These are phyloP conservation scores for Paxillus involutus DNA, from an alignment of 768 basidiomycete species.

Conservation along the genomic window DNA sequence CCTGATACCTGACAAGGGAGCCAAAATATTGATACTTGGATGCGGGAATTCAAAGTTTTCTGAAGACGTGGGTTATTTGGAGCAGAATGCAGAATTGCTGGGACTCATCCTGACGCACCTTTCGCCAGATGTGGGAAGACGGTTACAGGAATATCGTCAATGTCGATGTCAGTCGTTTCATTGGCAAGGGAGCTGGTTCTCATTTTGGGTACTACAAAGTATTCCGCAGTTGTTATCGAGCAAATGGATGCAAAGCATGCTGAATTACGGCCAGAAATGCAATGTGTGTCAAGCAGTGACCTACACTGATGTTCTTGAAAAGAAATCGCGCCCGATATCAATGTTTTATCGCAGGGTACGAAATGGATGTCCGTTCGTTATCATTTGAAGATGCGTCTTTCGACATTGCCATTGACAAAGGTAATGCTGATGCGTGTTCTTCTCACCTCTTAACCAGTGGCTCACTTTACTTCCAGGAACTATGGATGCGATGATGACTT, in stretches of 20 bases:
- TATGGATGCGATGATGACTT: conserved; percentile 90
- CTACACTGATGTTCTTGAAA: background rate
- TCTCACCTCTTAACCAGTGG: background rate
- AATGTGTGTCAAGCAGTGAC: conserved; percentile 46
- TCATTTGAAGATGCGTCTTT: conserved; percentile 57
- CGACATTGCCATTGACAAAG: conserved; percentile 87
- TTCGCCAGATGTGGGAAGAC: conserved; percentile 82
- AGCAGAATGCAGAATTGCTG: background rate
- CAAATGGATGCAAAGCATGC: conserved; percentile 65
- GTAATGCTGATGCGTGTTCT: conserved; percentile 22
- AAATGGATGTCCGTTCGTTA: conserved; percentile 79
- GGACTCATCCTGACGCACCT: conserved; percentile 1
- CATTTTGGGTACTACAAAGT: conserved; percentile 40
- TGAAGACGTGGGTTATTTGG: conserved; percentile 54
- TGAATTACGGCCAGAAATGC: conserved; percentile 59
- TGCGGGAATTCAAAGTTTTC: conserved; percentile 84
- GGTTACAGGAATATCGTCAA: conserved; percentile 82
- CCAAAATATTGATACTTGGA: conserved; percentile 75
- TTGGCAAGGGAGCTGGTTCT: background rate
- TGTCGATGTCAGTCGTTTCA: conserved; percentile 54
- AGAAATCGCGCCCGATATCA: background rate
- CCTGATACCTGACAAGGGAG: conserved; percentile 59
- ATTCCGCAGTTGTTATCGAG: conserved; percentile 72
- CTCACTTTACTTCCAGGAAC: conserved; percentile 45
- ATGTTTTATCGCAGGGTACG: conserved; percentile 54